Conservation (phyloP, 306 rosid genomes). For the Trifolium fragiferum region DNA sequence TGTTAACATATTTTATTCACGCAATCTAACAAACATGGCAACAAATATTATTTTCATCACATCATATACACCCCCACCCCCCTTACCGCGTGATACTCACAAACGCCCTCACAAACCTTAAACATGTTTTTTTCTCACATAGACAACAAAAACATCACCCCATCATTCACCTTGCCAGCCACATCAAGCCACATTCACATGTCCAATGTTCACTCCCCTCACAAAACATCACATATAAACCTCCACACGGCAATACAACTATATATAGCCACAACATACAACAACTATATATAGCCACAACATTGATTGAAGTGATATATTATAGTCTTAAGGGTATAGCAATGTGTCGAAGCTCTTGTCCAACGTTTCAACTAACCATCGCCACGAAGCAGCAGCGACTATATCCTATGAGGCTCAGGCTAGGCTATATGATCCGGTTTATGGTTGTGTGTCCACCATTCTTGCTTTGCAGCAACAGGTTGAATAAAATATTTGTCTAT, state of each 20-base stretch:
- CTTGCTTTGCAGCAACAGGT: constrained; percentile 81
- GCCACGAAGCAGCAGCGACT: constrained; percentile 66
- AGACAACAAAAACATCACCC: neutral
- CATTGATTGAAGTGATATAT: neutral
- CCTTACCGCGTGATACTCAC: no score
- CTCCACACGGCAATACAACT: constrained; percentile 1
- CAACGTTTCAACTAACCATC: constrained; percentile 56
- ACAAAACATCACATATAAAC: constrained; percentile 25
- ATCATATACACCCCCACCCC: no score
- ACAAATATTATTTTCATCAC: neutral
- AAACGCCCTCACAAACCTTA: constrained; percentile 61
- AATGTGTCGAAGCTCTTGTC: constrained; percentile 70
- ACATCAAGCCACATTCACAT: constrained; percentile 70
- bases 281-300: neutral
- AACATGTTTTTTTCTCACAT: constrained; percentile 52
- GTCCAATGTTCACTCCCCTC: constrained; percentile 56
- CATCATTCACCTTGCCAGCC: neutral
- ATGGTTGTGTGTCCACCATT: constrained; percentile 77
- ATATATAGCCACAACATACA: neutral
- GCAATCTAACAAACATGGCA: constrained; percentile 29
- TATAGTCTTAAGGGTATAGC: neutral
- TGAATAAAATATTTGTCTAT: neutral
- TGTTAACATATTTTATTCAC: no score
- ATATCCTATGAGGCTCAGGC: constrained; percentile 84
- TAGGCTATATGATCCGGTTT: constrained; percentile 75